phyloP scores from a whole-genome alignment of 2,329 filamentous ascomycete genomes.

The Tolypocladium endophyticum region DNA sequence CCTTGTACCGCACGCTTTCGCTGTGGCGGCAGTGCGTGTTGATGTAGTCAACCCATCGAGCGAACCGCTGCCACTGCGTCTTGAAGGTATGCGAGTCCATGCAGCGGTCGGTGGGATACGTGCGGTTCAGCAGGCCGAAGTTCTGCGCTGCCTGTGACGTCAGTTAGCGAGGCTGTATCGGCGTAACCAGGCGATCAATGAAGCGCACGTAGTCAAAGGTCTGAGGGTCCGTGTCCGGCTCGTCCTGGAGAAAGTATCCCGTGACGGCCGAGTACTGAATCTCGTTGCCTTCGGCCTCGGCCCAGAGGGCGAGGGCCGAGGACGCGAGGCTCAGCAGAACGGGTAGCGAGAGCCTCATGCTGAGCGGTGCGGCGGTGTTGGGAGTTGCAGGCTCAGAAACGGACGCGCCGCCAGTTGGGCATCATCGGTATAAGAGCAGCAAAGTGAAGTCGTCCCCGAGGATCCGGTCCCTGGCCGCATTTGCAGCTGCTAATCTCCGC shows the following conservation, averaged over 20 bases:
- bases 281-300: constrained; percentile 23
- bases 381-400: background rate
- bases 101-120: constrained; percentile 44
- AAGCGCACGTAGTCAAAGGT: constrained; percentile 53
- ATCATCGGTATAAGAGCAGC: background rate
- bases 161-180: background rate
- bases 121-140: constrained; percentile 55
- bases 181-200: background rate
- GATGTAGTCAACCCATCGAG: constrained; percentile 42
- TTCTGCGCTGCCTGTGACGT: constrained; percentile 41
- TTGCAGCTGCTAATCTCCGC: background rate
- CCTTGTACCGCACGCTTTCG: constrained; percentile 47
- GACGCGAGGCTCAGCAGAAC: constrained; percentile 18
- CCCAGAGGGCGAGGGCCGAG: constrained; percentile 16
- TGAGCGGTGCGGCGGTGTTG: background rate
- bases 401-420: background rate
- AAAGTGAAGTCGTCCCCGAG: background rate
- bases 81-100: constrained; percentile 27
- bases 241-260: constrained; percentile 56
- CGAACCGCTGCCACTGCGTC: constrained; percentile 57
- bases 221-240: constrained; percentile 39
- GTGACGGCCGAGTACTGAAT: constrained; percentile 50
- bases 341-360: constrained; percentile 22
- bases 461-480: background rate
- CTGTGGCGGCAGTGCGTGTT: constrained; percentile 30